Percentiles rank a stretch among this genome's conserved stretches.
Evolutionary conservation across 495 filamentous ascomycete genomes (phyloP).

Genomic region (Penicillium odoratum): DNA sequence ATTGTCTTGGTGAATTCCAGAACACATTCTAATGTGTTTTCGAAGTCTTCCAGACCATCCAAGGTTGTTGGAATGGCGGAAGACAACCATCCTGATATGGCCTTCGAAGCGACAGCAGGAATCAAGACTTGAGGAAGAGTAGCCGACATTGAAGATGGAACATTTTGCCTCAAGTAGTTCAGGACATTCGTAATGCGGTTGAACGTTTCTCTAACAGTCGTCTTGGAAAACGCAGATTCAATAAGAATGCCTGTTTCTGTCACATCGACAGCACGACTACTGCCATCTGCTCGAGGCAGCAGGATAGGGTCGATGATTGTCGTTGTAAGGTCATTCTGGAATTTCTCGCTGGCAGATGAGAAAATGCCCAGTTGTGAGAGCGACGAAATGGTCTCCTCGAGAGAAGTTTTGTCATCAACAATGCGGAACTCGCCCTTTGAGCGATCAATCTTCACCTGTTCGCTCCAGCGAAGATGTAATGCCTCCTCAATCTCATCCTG

Average conservation of each 20-base stretch:
- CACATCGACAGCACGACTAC: constrained; percentile 31
- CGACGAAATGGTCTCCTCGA: constrained; percentile 38
- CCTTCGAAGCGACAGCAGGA: constrained; percentile 60
- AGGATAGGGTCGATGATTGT: constrained; percentile 39
- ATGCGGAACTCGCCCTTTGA: constrained; percentile 50
- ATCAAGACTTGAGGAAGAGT: constrained; percentile 67
- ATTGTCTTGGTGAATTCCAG: constrained; percentile 62
- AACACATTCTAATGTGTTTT: constrained; percentile 60
- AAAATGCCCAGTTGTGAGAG: constrained; percentile 39
- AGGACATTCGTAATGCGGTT: constrained; percentile 60
- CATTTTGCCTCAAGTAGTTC: constrained; percentile 59
- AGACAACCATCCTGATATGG: constrained; percentile 73
- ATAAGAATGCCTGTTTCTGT: constrained; percentile 34
- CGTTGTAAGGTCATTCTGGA: constrained; percentile 35
- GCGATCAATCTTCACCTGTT: constrained; percentile 56
- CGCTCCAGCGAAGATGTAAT: constrained; percentile 43
- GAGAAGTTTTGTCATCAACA: constrained; percentile 27
- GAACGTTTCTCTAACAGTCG: constrained; percentile 34
- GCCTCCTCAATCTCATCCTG: constrained; percentile 35
- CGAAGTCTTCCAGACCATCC: constrained; percentile 66
- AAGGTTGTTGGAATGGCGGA: constrained; percentile 72
- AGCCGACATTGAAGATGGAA: constrained; percentile 63
- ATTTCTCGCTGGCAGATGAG: constrained; percentile 30
- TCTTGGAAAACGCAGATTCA: constrained; percentile 25
- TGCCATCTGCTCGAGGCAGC: constrained; percentile 24